Base-by-base conservation (phyloP, 208 protist genomes). In the Leishmania turanica region DNA sequence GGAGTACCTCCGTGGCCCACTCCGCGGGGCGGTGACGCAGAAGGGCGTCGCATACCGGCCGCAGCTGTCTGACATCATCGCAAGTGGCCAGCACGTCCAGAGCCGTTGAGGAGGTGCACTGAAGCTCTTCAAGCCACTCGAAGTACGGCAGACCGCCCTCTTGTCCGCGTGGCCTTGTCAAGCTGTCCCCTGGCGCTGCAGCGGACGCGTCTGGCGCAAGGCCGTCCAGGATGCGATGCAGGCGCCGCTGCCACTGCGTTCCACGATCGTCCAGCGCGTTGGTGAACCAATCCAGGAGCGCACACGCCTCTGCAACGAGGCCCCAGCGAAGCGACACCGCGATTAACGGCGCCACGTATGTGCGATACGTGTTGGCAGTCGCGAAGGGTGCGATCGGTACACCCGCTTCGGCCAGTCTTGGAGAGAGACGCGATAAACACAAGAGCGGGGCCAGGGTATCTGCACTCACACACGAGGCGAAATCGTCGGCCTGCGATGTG, bases 21-120 rank as follows among this genome's bases (percentile, higher is more conserved):
- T 84, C 65, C 1, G 37, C 49, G 0, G 79, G 45, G 19, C 75
- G 81, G 53, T 85, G 82, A 42, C 87, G 84, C 40, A 95, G 79
- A 21, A 89, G 34, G 13, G 77, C 82, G 60, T 90, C 64, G 42
- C 84, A 91, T 19, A 85, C 80, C 7, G 86, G 80, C 15, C 88
- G 84, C 53, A 91, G 81, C 2, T 87, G 75, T 19, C 65, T 68
- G 64, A 83, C 64, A 53, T 72, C 37, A 60, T 68, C 17, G 8
- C 81, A 80, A 27, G 40, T 17, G 64, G 77, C 66, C 24, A 94
- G 70, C 13, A 68, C 62, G 45, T 84, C 79, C 51, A 92, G 82
- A 15, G 88, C 76, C 27, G 78, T 82, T 3, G 71, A 13, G 27
- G 69, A 73, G 15, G 79, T 75, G 27, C 31, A 77, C 19, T n/a